A percentile compares a stretch with the other conserved stretches of the same genome.
Conservation (phyloP, 2,329 filamentous ascomycete species). For the Paraphoma sp. region DNA sequence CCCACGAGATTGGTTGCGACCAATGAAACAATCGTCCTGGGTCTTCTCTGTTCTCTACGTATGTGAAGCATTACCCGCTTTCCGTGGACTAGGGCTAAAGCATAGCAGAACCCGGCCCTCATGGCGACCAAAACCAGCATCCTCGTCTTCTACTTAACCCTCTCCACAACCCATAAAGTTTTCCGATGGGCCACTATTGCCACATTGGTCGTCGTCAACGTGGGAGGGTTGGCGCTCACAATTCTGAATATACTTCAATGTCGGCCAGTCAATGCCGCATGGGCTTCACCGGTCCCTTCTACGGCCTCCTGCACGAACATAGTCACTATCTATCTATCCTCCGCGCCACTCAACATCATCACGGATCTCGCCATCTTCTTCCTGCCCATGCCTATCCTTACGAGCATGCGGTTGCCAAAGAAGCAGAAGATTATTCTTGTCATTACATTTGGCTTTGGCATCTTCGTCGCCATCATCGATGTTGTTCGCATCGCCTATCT, state of each 20-base stretch:
- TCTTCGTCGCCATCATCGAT: constrained; percentile 87
- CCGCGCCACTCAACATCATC: constrained; percentile 88
- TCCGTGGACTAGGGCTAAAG: constrained; percentile 18
- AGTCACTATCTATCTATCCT: constrained; percentile 70
- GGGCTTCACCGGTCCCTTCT: constrained; percentile 56
- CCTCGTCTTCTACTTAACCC: constrained; percentile 84
- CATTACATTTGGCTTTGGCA: constrained; percentile 83
- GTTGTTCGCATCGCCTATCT: constrained; percentile 90
- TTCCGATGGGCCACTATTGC: constrained; percentile 84
- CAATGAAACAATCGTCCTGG: constrained; percentile 65
- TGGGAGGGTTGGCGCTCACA: constrained; percentile 79
- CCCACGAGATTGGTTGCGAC: constrained; percentile 53
- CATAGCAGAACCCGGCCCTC: constrained; percentile 77
- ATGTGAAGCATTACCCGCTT: constrained; percentile 27
- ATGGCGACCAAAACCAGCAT: constrained; percentile 96
- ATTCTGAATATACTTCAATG: constrained; percentile 91
- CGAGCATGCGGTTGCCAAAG: constrained; percentile 77
- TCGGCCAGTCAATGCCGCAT: constrained; percentile 73
- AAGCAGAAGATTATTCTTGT: constrained; percentile 90
- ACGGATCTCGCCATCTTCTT: constrained; percentile 89
- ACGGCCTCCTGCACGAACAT: constrained; percentile 65
- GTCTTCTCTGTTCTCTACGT: constrained; percentile 68
- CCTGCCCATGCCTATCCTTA: constrained; percentile 82
- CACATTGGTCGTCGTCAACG: constrained; percentile 78
- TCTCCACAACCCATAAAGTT: constrained; percentile 79